These are phyloP conservation scores for Eucalyptus grandis DNA, from an alignment of 345 rosid species.

Conservation along the genomic window DNA sequence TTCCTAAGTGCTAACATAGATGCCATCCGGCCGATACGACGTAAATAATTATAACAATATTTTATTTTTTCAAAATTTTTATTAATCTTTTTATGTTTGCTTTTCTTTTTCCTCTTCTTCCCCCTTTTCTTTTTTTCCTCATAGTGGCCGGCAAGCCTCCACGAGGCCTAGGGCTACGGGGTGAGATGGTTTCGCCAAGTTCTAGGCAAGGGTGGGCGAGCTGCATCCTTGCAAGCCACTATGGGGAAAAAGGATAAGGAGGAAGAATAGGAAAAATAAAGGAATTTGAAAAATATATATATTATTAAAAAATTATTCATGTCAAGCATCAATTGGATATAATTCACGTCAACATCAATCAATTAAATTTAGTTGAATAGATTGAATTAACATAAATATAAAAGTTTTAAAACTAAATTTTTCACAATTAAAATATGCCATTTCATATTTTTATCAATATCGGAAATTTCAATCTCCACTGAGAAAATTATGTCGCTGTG, in stretches of 20 bases:
- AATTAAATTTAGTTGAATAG: rapidly evolving
- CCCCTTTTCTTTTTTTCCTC: too few species aligned
- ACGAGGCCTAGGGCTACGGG: rapidly evolving
- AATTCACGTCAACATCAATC: rapidly evolving
- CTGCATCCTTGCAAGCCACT: neutral
- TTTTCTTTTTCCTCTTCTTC: neutral
- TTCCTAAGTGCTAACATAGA: too few species aligned
- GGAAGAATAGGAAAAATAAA: too few species aligned
- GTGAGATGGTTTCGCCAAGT: rapidly evolving
- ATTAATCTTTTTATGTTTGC: too few species aligned
- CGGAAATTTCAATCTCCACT: neutral
- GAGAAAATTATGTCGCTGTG: neutral
- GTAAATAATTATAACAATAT: rapidly evolving
- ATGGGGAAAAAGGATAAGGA: neutral
- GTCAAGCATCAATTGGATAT: too few species aligned
- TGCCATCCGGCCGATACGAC: rapidly evolving
- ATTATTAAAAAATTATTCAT: too few species aligned
- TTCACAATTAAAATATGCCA: too few species aligned
- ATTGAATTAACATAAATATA: too few species aligned
- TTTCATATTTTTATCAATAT: neutral
- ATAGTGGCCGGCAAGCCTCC: too few species aligned
- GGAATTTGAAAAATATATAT: too few species aligned
- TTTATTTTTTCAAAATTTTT: too few species aligned
- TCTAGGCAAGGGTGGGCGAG: neutral
- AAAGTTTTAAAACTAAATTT: rapidly evolving